Conservation (phyloP, 495 filamentous ascomycete genomes). For the Oidiodendron maius region DNA sequence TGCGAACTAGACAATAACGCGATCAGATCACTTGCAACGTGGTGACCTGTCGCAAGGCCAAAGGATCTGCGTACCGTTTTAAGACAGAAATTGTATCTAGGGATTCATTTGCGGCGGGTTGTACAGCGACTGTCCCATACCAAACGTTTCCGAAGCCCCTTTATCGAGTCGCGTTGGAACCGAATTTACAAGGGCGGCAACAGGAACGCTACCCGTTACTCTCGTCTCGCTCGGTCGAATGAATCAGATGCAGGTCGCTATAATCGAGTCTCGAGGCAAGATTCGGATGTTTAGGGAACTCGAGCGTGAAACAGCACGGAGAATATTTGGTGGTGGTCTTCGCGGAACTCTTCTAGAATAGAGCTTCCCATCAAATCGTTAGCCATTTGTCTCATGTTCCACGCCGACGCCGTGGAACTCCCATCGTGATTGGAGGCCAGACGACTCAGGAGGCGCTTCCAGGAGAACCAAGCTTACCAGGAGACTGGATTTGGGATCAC, state of each 20-base stretch:
- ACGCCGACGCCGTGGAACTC: background rate
- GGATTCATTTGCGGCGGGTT: background rate
- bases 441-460: background rate
- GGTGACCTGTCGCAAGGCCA: no score
- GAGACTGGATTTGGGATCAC: background rate
- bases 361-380: background rate
- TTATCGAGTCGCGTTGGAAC: no score
- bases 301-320: background rate
- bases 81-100: background rate
- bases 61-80: no score
- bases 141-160: background rate
- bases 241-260: background rate
- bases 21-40: no score
- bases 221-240: background rate
- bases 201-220: no score
- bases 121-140: background rate
- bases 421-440: no score
- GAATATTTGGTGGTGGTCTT: no score
- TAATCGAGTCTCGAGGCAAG: background rate
- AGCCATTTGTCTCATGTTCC: background rate
- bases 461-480: background rate
- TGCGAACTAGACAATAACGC: no score
- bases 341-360: background rate
- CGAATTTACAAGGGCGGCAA: no score
- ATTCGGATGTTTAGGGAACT: background rate